Conservation (phyloP, 2,329 filamentous ascomycete species). For the Claviceps sorghi region DNA sequence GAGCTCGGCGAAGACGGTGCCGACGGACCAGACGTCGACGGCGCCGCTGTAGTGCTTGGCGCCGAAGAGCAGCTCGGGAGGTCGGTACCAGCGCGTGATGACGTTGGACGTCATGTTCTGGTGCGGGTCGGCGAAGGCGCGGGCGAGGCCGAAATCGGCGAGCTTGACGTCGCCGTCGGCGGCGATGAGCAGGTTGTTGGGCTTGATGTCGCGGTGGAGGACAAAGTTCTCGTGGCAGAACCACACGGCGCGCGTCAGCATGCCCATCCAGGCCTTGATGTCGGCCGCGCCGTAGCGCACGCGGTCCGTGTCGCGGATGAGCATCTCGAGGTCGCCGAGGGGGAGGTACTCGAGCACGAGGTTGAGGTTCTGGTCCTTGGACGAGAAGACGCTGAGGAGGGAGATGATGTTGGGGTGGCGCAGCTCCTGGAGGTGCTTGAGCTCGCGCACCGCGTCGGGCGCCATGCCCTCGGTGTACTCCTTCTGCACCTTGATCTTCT, state of each 20-base stretch:
- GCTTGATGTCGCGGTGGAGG: slow-evolving; percentile 95
- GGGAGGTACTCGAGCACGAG: slow-evolving; percentile 89
- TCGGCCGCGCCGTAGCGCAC: slow-evolving; percentile 77
- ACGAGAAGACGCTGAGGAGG: slow-evolving; percentile 82
- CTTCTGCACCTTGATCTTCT: slow-evolving; percentile 78
- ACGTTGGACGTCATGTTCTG: slow-evolving; percentile 83
- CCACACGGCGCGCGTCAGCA: slow-evolving; percentile 85
- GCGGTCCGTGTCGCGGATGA: slow-evolving; percentile 68
- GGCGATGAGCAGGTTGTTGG: slow-evolving; percentile 91
- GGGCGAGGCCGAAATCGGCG: slow-evolving; percentile 91
- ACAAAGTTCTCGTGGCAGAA: slow-evolving; percentile 95
- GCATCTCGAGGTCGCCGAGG: slow-evolving; percentile 84
- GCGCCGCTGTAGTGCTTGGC: slow-evolving; percentile 78
- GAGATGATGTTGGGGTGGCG: slow-evolving; percentile 92
- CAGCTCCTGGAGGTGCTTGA: slow-evolving; percentile 89
- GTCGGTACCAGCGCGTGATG: slow-evolving; percentile 93
- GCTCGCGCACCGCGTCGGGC: slow-evolving; percentile 88
- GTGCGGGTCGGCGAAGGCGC: slow-evolving; percentile 79
- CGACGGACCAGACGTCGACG: slow-evolving; percentile 90
- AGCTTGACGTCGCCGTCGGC: slow-evolving; percentile 88
- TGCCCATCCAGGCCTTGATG: slow-evolving; percentile 97
- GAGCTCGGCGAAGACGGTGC: slow-evolving; percentile 84
- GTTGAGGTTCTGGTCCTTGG: slow-evolving; percentile 92
- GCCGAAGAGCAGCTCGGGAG: slow-evolving; percentile 84
- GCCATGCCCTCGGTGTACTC: slow-evolving; percentile 85